A percentile compares a stretch with the other conserved stretches of the same genome.
These are phyloP conservation scores for Cenchrus americanus DNA, from an alignment of 176 grass and related monocot species.

Conservation along the genomic window DNA sequence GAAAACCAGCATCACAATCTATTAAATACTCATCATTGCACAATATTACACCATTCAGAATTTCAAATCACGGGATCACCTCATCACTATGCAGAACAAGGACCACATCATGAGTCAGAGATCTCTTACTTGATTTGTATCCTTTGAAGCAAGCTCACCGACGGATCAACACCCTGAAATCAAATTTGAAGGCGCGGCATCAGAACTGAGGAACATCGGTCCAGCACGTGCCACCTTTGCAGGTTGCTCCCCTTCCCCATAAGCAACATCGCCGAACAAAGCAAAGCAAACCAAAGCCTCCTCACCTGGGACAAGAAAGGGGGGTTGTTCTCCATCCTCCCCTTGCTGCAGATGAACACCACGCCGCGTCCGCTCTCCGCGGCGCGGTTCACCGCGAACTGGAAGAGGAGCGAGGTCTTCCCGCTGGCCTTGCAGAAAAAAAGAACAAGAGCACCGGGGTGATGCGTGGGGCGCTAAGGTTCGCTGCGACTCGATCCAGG, in stretches of 20 bases:
- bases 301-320: conserved; percentile 84
- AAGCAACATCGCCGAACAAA: neutral
- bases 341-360: conserved; percentile 90
- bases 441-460: neutral
- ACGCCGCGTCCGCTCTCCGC: conserved; percentile 57
- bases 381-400: conserved; percentile 80
- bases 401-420: conserved; percentile 91
- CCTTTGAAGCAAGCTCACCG: conserved; percentile 59
- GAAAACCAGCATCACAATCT: neutral
- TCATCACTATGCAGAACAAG: neutral
- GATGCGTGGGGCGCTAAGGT: neutral
- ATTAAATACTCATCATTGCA: neutral
- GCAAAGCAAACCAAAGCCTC: neutral
- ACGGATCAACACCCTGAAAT: conserved; percentile 71
- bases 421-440: conserved; percentile 55
- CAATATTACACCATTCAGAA: conserved; percentile 14
- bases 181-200: neutral
- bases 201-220: conserved; percentile 21
- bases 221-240: neutral
- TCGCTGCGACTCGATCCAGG: neutral
- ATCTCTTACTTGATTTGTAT: conserved; percentile 84
- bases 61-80: neutral
- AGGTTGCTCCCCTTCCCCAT: neutral
- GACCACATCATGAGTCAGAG: neutral
- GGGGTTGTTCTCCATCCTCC: conserved; percentile 71